Base-by-base conservation (phyloP, 306 rosid genomes). In the Trifolium subterraneum region DNA sequence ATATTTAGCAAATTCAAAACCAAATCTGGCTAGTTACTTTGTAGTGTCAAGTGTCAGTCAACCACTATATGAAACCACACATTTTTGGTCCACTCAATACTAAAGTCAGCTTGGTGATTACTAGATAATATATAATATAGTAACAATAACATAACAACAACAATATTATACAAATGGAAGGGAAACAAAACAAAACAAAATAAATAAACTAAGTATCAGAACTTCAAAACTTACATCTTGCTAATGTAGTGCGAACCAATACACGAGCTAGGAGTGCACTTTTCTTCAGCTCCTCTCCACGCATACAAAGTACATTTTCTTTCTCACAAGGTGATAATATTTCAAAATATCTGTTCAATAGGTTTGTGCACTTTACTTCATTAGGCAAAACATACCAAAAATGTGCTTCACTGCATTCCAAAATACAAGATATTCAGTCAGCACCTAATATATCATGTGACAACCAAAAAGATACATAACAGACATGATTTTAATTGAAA, bases 321-420 rank as follows among this genome's bases (percentile, higher is more conserved):
- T 82, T 88, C 83, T 91, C 98, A 72, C 87, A 80, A 6, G 93
- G 89, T 33, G 98, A 83, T 68, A 94, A 72, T 68, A 94, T 78
- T 76, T 88, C 92, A 36, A 77, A 44, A 78, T 87, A 94, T 52
- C 25, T 77, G 78, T 86, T 88, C 87, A 90, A 67, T 52, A 91
- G 87, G 56, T 67, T 69, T 67, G 67, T 45, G 68, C 82, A 75
- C 80, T 82, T 87, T 19, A 94, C 86, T 77, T 91, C 96, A 50
- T 88, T 78, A 44, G 97, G 96, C 58, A 88, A 58, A 59, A 87
- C 78, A 81, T 90, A 90, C 97, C 98, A 94, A 55, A 94, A 80
- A 83, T 91, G 97, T 51, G 89, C 85, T 84, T 94, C 95, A 90
- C 91, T 91, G 36, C 76, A 81, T 65, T 71, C 64, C 79, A 83